A percentile compares a stretch with the other conserved stretches of the same genome.
Evolutionary conservation across 2,329 filamentous ascomycete species (phyloP).

Genomic region (Colletotrichum costaricense): DNA sequence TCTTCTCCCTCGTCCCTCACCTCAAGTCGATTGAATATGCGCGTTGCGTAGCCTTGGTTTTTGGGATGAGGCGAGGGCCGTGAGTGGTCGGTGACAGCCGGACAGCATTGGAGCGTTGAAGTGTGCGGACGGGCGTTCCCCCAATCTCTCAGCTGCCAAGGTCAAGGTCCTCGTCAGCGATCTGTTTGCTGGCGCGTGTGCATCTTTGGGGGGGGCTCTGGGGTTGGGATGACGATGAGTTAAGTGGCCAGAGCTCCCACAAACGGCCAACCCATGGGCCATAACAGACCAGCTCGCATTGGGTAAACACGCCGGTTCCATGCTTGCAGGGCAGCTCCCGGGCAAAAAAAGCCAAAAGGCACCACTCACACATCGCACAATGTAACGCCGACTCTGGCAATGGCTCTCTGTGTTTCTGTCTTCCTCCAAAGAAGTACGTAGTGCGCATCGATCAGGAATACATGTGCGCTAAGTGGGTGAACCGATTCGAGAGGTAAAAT

Average conservation of each 20-base stretch:
- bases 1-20: too few relatives aligned
- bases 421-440: background rate
- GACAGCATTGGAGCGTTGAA: background rate
- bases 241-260: background rate
- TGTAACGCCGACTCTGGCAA: background rate
- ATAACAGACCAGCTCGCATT: background rate
- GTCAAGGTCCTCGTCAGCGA: background rate
- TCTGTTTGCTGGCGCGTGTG: background rate
- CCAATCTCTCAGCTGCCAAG: constrained; percentile 1
- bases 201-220: background rate
- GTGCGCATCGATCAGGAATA: background rate
- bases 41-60: too few relatives aligned
- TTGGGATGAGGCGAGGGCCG: background rate
- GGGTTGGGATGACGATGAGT: background rate
- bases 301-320: background rate
- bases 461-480: background rate
- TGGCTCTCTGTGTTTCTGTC: background rate
- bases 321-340: background rate
- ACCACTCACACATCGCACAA: background rate
- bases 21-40: too few relatives aligned
- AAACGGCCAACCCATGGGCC: too few relatives aligned
- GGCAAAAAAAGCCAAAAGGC: background rate
- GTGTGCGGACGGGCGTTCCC: background rate
- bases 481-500: background rate
- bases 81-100: background rate